Base-by-base conservation (phyloP, 192 early-diverging fungal genomes). In the Podila horticola region DNA sequence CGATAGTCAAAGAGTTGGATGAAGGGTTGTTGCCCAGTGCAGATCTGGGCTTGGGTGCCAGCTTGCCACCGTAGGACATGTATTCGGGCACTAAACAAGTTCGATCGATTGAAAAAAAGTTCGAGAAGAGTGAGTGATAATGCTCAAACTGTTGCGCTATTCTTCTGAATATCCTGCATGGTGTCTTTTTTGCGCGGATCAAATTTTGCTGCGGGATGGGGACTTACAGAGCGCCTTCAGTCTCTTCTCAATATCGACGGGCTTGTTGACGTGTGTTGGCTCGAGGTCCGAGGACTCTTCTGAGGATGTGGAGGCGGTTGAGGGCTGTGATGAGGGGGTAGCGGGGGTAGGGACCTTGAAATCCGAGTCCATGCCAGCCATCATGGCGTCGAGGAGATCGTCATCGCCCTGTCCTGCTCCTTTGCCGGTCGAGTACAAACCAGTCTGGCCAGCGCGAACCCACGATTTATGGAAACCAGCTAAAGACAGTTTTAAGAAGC, bases 1-100 rank as follows among this genome's bases (percentile, higher is more conserved):
- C 88, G 58, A 94, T 86, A 7, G 92, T 90, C 50, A 94, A 26
- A 28, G 69, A 62, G 51, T 72, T 71, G 61, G 75, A 68, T 8
- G 69, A 62, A 19, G 75, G 75, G 41, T 72, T 72, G 50, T 29
- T 64, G 30, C 31, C 49, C 36, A 68, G 29, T 63, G 75, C 67
- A 1, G 75, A 79, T 51, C 57, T 79, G 11, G 75, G 59, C 61
- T 72, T 79, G 33, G 75, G 75, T 55, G 75, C 68, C 70, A 72
- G 71, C 50, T 79, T 58, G 50, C 75, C 75, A 28, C 75, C 75
- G 41, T 72, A 72, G 48, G 75, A 79, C 70, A 79, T 41, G 41
- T 58, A 79, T 52, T 79, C 75, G 12, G 75, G 75, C 75, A 79
- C 75, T 79, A 67, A 67, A 22, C 52, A 55, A 24, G 24, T 55